phyloP scores from a whole-genome alignment of 2,329 filamentous ascomycete genomes.

The Orbilia brochopaga region DNA sequence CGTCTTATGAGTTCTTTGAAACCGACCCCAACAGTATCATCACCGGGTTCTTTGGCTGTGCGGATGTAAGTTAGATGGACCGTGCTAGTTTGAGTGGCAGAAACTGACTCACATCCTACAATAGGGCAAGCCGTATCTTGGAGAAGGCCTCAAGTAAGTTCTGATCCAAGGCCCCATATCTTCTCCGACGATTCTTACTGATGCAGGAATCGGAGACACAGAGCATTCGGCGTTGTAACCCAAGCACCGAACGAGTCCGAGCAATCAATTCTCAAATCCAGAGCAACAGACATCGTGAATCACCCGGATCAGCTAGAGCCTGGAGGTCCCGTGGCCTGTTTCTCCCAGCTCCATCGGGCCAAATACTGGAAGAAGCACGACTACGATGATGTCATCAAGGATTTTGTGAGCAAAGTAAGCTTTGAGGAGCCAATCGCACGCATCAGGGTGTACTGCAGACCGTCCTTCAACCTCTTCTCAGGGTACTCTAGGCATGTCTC shows the following conservation, averaged over 20 bases:
- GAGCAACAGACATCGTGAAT: neutral
- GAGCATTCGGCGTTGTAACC: slow-evolving; percentile 46
- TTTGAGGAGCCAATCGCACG: slow-evolving; percentile 37
- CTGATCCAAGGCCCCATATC: neutral
- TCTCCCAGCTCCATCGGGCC: slow-evolving; percentile 42
- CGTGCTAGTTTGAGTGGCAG: neutral
- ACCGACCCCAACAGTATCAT: slow-evolving; percentile 21
- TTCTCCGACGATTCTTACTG: slow-evolving; percentile 27
- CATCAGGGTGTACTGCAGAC: slow-evolving; percentile 37
- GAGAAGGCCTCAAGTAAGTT: slow-evolving; percentile 50
- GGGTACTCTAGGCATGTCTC: slow-evolving; percentile 36
- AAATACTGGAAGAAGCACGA: slow-evolving; percentile 36
- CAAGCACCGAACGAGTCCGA: slow-evolving; percentile 41
- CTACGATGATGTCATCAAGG: slow-evolving; percentile 41
- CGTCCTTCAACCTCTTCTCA: slow-evolving; percentile 27
- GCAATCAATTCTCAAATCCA: slow-evolving; percentile 14
- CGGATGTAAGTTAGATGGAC: slow-evolving; percentile 29
- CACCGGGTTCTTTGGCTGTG: slow-evolving; percentile 46
- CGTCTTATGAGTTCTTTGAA: slow-evolving; percentile 42
- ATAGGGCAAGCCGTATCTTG: slow-evolving; percentile 42
- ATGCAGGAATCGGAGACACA: slow-evolving; percentile 45
- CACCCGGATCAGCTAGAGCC: slow-evolving; percentile 31
- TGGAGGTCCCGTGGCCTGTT: slow-evolving; percentile 35
- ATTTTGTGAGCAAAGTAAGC: slow-evolving; percentile 44
- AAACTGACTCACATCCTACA: slow-evolving; percentile 6